Percentiles rank a stretch among this genome's conserved stretches.
These are phyloP conservation scores for Globisporangium spinosum DNA, from an alignment of 352 stramenopile genomes.

Conservation along the genomic window DNA sequence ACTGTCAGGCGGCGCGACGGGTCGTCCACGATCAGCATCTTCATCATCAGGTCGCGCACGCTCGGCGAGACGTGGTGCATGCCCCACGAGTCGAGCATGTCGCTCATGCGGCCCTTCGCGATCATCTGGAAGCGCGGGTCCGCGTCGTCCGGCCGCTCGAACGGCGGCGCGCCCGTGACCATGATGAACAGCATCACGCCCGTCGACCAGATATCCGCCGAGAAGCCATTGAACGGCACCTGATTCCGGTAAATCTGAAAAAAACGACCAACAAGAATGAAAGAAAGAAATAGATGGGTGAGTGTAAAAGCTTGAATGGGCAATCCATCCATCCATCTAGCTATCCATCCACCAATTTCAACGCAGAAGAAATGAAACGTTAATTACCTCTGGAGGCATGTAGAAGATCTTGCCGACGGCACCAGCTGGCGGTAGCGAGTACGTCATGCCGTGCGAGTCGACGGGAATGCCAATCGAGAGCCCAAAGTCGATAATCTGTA, in stretches of 20 bases:
- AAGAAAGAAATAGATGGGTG: background rate
- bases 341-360: background rate
- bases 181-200: slow-evolving; percentile 95
- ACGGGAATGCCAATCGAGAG: slow-evolving; percentile 83
- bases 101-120: slow-evolving; percentile 62
- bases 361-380: background rate
- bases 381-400: slow-evolving; percentile 71
- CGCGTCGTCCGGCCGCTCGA: slow-evolving; percentile 79
- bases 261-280: background rate
- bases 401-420: slow-evolving; percentile 89
- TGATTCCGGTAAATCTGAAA: slow-evolving; percentile 85
- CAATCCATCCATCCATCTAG: background rate
- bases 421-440: slow-evolving; percentile 71
- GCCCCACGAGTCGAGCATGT: slow-evolving; percentile 87
- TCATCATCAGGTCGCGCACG: slow-evolving; percentile 69
- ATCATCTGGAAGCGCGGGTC: slow-evolving; percentile 87
- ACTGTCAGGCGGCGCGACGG: slow-evolving; percentile 67
- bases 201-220: slow-evolving; percentile 92
- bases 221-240: slow-evolving; percentile 89
- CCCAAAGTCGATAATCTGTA: slow-evolving; percentile 86
- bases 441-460: slow-evolving; percentile 82
- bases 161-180: slow-evolving; percentile 90
- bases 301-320: slow-evolving; percentile 1
- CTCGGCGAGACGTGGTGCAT: slow-evolving; percentile 75
- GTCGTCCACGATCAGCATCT: slow-evolving; percentile 85